Evolutionary conservation across 352 stramenopile species (phyloP), one percentile per base, ranked within the genome.

Genomic region (Globisporangium radiosum): DNA sequence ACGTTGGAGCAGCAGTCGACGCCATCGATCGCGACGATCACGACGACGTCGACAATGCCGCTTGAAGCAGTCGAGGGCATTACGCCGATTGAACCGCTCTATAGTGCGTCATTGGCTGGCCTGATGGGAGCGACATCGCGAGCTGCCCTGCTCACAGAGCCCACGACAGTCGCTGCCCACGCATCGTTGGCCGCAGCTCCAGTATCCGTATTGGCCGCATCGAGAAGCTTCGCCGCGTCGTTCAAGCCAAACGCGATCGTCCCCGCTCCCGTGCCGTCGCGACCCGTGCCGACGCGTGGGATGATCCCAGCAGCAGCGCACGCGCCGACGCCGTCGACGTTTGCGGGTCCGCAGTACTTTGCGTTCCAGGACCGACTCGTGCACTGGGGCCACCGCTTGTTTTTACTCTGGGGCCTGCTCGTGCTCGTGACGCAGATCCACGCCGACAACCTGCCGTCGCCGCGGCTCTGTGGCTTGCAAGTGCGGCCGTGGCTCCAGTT

Each of bases 401-500:
- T 62, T 14, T 37, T 62, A 9, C 38, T 62, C 3, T 62, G 57
- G 57, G 57, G 57, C 6, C 11, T 62, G 6, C 13, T 51, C 7
- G 39, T 62, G 1, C 38, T 62, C 4, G 8, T 43, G 7, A 51
- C 42, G 7, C 57, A 62, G 17, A 25, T 62, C 25, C 57, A 56
- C 11, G 57, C 57, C 11, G 57, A 62, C 48, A 42, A 62, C 11
- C 47, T 60, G 2, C 55, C 55, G 14, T 39, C 36, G 17, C 39
- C 57, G 7, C 5, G 39, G 19, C 57, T 62, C 38, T 62, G 47
- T n/a, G 57, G 48, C 7, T 7, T 54, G 45, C 45, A 52, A 38
- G 56, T 62, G 7, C 47, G 47, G 13, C 56, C 56, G 15, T 62
- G 56, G 56, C 40, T 62, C 33, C 36, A 62, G 33, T 37, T n/a